phyloP scores from a whole-genome alignment of 169 alveolate genomes.

The Plasmodium berghei region DNA sequence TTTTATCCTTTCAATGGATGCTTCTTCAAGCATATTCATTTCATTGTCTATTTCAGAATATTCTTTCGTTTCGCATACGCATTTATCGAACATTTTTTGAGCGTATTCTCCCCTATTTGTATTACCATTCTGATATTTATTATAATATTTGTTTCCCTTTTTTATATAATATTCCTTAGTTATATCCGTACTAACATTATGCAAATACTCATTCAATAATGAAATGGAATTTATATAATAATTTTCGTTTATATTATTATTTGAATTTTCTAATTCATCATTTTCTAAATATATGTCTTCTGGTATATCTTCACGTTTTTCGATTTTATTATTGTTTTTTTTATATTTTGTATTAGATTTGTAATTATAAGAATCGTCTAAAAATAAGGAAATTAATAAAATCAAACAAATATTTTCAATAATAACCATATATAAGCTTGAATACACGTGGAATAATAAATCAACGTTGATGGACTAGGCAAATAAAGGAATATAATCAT shows the following conservation, averaged over 20 bases:
- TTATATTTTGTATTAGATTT: neutral
- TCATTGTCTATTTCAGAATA: constrained; percentile 28
- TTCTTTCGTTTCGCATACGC: constrained; percentile 38
- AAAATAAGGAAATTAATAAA: neutral
- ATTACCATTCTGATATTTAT: constrained; percentile 3
- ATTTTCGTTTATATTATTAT: constrained; percentile 10
- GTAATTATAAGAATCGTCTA: constrained; percentile 35
- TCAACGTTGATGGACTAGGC: no score
- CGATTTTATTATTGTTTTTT: constrained; percentile 12
- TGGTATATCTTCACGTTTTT: constrained; percentile 33
- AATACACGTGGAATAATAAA: no score
- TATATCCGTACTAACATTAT: constrained; percentile 62
- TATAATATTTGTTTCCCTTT: constrained; percentile 22
- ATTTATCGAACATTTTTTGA: constrained; percentile 13
- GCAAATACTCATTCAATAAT: constrained; percentile 28
- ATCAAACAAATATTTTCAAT: neutral
- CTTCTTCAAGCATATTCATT: constrained; percentile 10
- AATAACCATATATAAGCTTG: no score
- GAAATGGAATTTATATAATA: constrained; percentile 20
- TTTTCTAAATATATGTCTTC: constrained; percentile 27
- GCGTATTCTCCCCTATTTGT: neutral
- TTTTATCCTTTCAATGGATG: constrained; percentile 1
- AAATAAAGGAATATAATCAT: no score
- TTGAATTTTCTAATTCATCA: constrained; percentile 15
- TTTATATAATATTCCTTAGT: constrained; percentile 24